Base-by-base conservation (phyloP, 139 green algal genomes). In the Volvox reticuliferus region DNA sequence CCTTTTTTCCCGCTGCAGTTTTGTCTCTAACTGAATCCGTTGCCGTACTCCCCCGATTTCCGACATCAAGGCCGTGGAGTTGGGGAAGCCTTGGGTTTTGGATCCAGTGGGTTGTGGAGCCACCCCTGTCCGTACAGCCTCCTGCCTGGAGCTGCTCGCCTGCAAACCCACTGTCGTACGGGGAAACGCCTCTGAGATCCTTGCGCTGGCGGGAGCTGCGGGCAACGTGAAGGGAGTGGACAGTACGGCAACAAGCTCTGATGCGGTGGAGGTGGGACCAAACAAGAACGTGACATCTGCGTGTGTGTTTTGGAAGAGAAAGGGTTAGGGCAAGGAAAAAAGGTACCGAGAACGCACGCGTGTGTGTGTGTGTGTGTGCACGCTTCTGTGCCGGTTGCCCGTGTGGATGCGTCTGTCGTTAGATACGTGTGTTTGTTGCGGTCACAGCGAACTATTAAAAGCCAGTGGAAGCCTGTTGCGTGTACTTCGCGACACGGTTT, bases 101-200 rank as follows among this genome's bases (percentile, higher is more conserved):
- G 97, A 99, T 91, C 97, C 96, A 19, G 97, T 99, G 6, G 97
- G 93, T 1, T 96, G 95, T 73, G 96, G 96, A 16, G 95, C 96
- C 78, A 98, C 97, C 14, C 82, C 93, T 20, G 95, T 94, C 86
- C 94, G 96, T 73, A 96, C 94, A 13, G 30, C 90, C 83, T 87
- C 94, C 18, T 96, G 95, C 79, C 30, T 95, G 22, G 90, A 93
- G 6, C 85, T 98, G 84, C 85, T 98, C 35, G 65, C 82, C 44
- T 92, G 95, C 19, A 50, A 88, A 44, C 97, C 97, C 2, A 95
- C 95, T 0, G 92, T 98, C 18, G 93, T 98, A 36, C 93, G 97
- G 0, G 96, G 96, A 55, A 98, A 98, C 86, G 95, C 93, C 0
- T 96, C 93, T 0, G 97, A 98, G 87, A 95, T 98, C 24, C 88